Conservation (phyloP, 179 eudicot genomes). For the Actinidia chinensis region DNA sequence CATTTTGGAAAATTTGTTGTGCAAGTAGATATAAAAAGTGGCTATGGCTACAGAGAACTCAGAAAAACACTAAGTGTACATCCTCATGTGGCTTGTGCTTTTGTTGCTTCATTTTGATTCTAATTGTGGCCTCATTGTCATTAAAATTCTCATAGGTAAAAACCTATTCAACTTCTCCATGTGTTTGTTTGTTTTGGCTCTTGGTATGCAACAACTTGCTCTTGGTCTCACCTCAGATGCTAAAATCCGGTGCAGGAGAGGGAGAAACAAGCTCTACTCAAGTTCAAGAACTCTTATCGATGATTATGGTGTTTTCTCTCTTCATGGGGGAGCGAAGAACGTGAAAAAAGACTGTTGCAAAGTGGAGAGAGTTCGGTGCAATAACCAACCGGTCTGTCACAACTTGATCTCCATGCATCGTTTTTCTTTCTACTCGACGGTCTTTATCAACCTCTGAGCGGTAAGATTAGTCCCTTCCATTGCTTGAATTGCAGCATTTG, state of each 20-base stretch:
- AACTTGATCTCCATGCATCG: background rate
- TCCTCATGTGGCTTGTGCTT: no score
- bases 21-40: no score
- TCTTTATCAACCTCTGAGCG: background rate
- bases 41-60: no score
- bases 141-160: no score
- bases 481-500: conserved; percentile 15
- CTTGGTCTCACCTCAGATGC: background rate
- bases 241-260: background rate
- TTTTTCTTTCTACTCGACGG: rapidly evolving
- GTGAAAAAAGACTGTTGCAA: background rate
- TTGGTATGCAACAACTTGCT: no score
- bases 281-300: background rate
- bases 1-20: no score
- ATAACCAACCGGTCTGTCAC: background rate
- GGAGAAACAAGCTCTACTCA: conserved; percentile 6
- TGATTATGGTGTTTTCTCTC: background rate
- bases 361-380: background rate
- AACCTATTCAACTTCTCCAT: no score
- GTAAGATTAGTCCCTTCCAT: background rate
- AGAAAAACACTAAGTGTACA: no score
- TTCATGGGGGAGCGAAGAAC: background rate
- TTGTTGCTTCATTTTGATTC: no score
- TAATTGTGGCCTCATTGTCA: no score
- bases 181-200: no score